Percentiles rank a stretch among this genome's conserved stretches.
These are phyloP conservation scores for Tranzscheliella williamsii DNA, from an alignment of 1,284 basidiomycete genomes.

Conservation along the genomic window DNA sequence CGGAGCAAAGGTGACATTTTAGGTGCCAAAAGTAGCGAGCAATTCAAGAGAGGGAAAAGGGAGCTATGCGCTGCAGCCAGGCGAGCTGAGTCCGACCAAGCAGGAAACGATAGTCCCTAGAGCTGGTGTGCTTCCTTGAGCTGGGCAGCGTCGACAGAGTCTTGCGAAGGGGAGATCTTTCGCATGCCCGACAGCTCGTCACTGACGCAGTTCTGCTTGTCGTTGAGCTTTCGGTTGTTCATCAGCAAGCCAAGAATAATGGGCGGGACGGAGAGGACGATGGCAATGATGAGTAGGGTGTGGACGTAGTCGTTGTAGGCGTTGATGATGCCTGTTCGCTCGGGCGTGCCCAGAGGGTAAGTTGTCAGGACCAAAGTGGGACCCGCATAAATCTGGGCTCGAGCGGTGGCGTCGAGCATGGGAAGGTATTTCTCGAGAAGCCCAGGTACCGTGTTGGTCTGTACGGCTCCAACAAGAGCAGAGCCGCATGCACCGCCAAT, in stretches of 20 bases:
- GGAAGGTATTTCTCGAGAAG: constrained; percentile 35
- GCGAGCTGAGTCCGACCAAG: too few species aligned
- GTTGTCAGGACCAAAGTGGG: constrained; percentile 5
- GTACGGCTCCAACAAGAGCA: constrained; percentile 50
- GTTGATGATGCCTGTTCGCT: constrained; percentile 37
- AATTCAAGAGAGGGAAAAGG: too few species aligned
- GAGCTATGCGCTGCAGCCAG: not conserved
- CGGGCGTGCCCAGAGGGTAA: constrained; percentile 43
- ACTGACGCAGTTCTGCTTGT: constrained; percentile 57
- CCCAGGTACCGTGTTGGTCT: constrained; percentile 40
- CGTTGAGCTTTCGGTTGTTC: constrained; percentile 47
- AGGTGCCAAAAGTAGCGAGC: too few species aligned
- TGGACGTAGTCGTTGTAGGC: constrained; percentile 55
- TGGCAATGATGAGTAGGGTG: constrained; percentile 46
- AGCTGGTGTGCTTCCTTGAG: too few species aligned
- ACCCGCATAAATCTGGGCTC: constrained; percentile 12
- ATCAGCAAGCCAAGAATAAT: constrained; percentile 43
- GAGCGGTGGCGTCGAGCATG: constrained; percentile 18
- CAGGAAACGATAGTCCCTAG: too few species aligned
- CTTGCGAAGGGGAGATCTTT: constrained; percentile 17
- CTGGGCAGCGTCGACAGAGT: not conserved
- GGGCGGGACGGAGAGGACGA: constrained; percentile 46
- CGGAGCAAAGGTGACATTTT: too few species aligned
- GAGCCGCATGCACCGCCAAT: constrained; percentile 55
- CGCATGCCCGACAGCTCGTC: constrained; percentile 52